Evolutionary conservation across 148 eudicot genomes (phyloP).

Genomic region (Diospyros kaki): DNA sequence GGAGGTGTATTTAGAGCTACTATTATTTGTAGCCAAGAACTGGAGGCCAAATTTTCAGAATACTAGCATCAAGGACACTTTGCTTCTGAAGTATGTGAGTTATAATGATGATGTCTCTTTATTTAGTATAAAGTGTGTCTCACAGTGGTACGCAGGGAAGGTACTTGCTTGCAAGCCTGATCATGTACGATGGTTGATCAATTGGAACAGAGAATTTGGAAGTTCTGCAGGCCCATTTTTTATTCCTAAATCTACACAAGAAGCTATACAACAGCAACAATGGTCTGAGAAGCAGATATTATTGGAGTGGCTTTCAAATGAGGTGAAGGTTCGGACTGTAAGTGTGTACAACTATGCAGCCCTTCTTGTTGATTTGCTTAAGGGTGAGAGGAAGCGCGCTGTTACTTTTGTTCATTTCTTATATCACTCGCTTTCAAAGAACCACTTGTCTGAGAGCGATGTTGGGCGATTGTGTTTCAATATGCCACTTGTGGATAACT

Average conservation of each 20-base stretch:
- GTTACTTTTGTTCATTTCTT: no score
- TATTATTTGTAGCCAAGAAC: slow-evolving; percentile 39
- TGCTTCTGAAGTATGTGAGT: slow-evolving; percentile 17
- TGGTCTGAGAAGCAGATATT: no score
- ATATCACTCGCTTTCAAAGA: not conserved
- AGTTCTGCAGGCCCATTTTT: not conserved
- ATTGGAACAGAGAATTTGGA: slow-evolving; percentile 28
- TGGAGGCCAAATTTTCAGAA: slow-evolving; percentile 40
- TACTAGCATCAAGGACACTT: slow-evolving; percentile 30
- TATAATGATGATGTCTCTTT: slow-evolving; percentile 25
- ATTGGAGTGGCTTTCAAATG: not conserved
- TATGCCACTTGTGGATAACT: slow-evolving; percentile 27
- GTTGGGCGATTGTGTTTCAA: slow-evolving; percentile 16
- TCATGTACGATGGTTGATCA: slow-evolving; percentile 26
- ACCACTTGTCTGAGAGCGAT: slow-evolving; percentile 10
- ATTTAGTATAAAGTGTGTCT: slow-evolving; percentile 25
- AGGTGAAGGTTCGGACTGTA: slow-evolving; percentile 4
- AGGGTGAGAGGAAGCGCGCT: no score
- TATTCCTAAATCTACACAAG: no score
- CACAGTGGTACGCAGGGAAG: not conserved
- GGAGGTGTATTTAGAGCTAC: slow-evolving; percentile 42
- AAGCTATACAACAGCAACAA: not conserved
- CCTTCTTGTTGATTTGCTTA: no score
- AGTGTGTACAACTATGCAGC: slow-evolving; percentile 14
- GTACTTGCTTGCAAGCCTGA: not conserved